Evolutionary conservation across 108 stramenopile genomes (phyloP).

Genomic region (Parietichytrium sp.): DNA sequence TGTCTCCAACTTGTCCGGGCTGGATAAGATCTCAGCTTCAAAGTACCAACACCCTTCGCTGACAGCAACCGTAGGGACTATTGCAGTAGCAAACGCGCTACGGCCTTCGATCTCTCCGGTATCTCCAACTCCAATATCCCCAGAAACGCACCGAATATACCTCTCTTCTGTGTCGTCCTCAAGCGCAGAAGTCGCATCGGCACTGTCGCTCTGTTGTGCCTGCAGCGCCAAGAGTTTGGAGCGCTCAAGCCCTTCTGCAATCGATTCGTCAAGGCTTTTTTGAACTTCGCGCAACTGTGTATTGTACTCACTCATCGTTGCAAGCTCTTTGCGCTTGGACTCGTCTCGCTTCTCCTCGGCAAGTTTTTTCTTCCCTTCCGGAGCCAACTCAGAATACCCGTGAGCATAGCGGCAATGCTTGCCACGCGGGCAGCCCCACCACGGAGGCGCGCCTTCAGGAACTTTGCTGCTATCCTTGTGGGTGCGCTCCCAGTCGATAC

Average conservation of each 20-base stretch:
- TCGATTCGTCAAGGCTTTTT: neutral
- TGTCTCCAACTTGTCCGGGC: too few relatives aligned
- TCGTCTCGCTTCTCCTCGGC: neutral
- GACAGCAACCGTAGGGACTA: constrained; percentile 18
- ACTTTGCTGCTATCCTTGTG: neutral
- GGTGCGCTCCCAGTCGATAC: neutral
- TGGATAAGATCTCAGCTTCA: neutral
- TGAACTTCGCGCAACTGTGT: neutral
- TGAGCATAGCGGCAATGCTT: neutral
- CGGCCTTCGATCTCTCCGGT: constrained; percentile 9
- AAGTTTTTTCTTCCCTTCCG: neutral
- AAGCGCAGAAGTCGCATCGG: neutral
- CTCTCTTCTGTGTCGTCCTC: neutral
- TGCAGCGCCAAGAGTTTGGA: neutral
- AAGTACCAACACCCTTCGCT: constrained; percentile 20
- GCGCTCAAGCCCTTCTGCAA: neutral
- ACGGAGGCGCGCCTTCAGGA: neutral
- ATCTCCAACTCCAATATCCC: constrained; percentile 5
- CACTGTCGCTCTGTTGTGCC: neutral
- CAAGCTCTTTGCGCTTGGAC: neutral
- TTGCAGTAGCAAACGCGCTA: neutral
- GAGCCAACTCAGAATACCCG: neutral
- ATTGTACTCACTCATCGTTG: neutral
- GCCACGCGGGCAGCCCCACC: neutral
- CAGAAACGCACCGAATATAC: constrained; percentile 14